A percentile compares a stretch with the other conserved stretches of the same genome.
phyloP scores from a whole-genome alignment of 2,329 filamentous ascomycete species.

The Hypoxylon sp. region DNA sequence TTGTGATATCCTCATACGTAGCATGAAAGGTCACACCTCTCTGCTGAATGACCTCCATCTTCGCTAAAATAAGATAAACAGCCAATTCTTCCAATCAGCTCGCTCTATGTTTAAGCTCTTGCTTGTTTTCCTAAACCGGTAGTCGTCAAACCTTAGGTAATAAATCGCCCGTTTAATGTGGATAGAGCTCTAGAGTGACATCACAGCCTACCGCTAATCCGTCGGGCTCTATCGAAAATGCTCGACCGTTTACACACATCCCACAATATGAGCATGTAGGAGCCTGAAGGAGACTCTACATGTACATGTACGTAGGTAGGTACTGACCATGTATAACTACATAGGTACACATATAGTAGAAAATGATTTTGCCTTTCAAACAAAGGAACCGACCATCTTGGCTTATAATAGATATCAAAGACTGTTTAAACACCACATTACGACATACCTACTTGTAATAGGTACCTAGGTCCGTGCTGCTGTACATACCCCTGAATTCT shows the following conservation, averaged over 20 bases:
- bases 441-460: too few species aligned
- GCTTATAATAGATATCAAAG: too few species aligned
- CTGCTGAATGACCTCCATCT: conserved; percentile 18
- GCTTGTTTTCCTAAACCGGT: conserved; percentile 6
- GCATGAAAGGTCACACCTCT: conserved; percentile 20
- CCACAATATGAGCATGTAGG: too few species aligned
- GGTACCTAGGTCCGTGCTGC: too few species aligned
- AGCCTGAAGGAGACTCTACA: too few species aligned
- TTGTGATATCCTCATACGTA: conserved; percentile 12
- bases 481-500: too few species aligned
- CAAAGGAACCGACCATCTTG: background rate
- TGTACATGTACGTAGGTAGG: too few species aligned
- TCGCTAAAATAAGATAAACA: background rate
- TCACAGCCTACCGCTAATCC: conserved; percentile 22
- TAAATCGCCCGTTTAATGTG: conserved; percentile 1
- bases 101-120: background rate
- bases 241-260: background rate
- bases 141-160: conserved; percentile 11
- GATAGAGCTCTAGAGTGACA: conserved; percentile 26
- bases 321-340: too few species aligned
- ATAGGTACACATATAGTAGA: background rate
- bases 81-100: conserved; percentile 16
- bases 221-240: conserved; percentile 3
- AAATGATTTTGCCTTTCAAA: background rate
- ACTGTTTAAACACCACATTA: too few species aligned